phyloP scores from a whole-genome alignment of 1,139 yeast genomes.

The Yamadazyma diddensiae region DNA sequence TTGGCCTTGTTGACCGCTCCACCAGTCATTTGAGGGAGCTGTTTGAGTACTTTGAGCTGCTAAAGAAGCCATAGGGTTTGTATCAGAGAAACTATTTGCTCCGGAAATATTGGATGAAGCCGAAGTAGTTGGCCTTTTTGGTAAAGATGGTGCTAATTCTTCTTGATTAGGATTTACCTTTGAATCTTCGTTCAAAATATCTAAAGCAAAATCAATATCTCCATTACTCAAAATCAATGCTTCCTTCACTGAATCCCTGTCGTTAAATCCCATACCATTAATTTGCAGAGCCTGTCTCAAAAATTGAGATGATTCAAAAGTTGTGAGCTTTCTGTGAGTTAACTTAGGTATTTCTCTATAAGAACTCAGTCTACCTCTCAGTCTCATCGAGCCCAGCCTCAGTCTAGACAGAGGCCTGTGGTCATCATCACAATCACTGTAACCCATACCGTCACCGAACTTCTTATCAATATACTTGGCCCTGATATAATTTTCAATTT shows the following conservation, averaged over 20 bases:
- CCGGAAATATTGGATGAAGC: conserved; percentile 9
- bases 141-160: conserved; percentile 46
- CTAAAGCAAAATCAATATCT: conserved; percentile 46
- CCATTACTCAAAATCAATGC: conserved; percentile 50
- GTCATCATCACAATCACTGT: conserved; percentile 15
- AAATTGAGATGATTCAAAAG: conserved; percentile 42
- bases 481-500: conserved; percentile 50
- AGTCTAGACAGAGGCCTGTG: conserved; percentile 12
- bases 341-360: conserved; percentile 27
- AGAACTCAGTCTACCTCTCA: conserved; percentile 18
- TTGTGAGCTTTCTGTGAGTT: conserved; percentile 42
- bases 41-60: conserved; percentile 14
- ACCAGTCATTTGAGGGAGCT: conserved; percentile 24
- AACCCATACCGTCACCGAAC: conserved; percentile 37
- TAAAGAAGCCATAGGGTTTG: conserved; percentile 19
- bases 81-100: conserved; percentile 13
- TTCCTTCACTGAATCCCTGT: conserved; percentile 48
- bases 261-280: conserved; percentile 42
- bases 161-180: conserved; percentile 33
- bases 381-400: conserved; percentile 11
- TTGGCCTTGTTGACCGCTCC: conserved; percentile 15
- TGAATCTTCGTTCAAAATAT: conserved; percentile 42
- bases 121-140: conserved; percentile 36
- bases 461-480: conserved; percentile 50
- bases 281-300: conserved; percentile 38